phyloP scores from a whole-genome alignment of 108 stramenopile species.

The Skeletonema potamos region DNA sequence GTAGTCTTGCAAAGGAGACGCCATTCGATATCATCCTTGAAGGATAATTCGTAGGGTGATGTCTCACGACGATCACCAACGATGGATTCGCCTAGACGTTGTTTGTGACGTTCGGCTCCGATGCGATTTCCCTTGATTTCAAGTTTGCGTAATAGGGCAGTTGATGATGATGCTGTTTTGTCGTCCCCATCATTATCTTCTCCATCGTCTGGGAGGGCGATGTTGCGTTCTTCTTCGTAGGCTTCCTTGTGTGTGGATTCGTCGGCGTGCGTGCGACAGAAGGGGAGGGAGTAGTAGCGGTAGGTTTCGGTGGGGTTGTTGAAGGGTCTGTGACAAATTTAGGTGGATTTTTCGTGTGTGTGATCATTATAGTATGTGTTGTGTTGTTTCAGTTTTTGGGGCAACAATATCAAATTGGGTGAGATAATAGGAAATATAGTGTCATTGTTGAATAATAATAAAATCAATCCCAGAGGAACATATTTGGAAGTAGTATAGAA shows the following conservation, averaged over 20 bases:
- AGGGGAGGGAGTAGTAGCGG: slow-evolving; percentile 97
- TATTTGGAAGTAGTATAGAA: too few species aligned
- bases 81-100: slow-evolving; percentile 91
- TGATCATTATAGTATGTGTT: neutral
- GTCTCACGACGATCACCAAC: slow-evolving; percentile 93
- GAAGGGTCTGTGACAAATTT: slow-evolving; percentile 94
- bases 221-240: slow-evolving; percentile 46
- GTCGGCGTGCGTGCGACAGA: slow-evolving; percentile 85
- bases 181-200: too few species aligned
- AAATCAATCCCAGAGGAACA: too few species aligned
- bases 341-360: neutral
- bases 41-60: slow-evolving; percentile 89
- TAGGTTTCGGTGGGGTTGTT: slow-evolving; percentile 99
- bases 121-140: slow-evolving; percentile 46
- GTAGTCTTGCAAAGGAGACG: slow-evolving; percentile 86
- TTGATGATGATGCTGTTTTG: neutral
- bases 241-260: slow-evolving; percentile 65
- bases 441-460: too few species aligned
- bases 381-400: neutral
- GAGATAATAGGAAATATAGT: too few species aligned
- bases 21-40: slow-evolving; percentile 83
- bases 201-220: slow-evolving; percentile 3
- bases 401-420: too few species aligned
- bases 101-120: slow-evolving; percentile 64
- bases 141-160: slow-evolving; percentile 13